Evolutionary conservation across 192 early-diverging fungal species (phyloP).

Genomic region (Irineochytrium annulatum): DNA sequence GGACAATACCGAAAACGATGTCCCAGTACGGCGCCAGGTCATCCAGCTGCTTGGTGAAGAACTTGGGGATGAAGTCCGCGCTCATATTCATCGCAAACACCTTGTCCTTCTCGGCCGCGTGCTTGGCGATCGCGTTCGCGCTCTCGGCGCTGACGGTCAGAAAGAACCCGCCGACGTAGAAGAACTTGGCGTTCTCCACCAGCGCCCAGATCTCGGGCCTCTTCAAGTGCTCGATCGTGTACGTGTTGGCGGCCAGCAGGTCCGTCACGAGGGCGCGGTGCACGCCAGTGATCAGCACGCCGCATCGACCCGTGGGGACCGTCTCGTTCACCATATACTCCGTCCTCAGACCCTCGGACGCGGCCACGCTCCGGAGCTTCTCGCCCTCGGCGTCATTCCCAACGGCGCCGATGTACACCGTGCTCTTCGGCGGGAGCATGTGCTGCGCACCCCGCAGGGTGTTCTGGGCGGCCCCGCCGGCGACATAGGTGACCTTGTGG

Average conservation of each 20-base stretch:
- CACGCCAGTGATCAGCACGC: slow-evolving; percentile 87
- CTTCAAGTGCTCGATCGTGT: slow-evolving; percentile 63
- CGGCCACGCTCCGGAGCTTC: slow-evolving; percentile 71
- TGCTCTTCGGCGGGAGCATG: slow-evolving; percentile 79
- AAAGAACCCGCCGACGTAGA: slow-evolving; percentile 95
- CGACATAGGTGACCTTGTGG: slow-evolving; percentile 72
- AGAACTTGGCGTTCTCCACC: slow-evolving; percentile 83
- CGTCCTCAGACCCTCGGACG: slow-evolving; percentile 78
- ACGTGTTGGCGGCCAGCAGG: slow-evolving; percentile 86
- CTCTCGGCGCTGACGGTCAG: slow-evolving; percentile 84
- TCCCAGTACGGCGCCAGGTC: slow-evolving; percentile 82
- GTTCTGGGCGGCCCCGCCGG: slow-evolving; percentile 97
- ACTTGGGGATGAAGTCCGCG: slow-evolving; percentile 91
- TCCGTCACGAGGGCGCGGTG: slow-evolving; percentile 91
- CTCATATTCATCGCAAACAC: slow-evolving; percentile 89
- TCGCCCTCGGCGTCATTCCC: slow-evolving; percentile 80
- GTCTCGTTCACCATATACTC: slow-evolving; percentile 79
- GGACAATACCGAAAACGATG: slow-evolving; percentile 72
- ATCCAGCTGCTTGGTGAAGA: slow-evolving; percentile 82
- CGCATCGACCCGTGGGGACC: slow-evolving; percentile 91
- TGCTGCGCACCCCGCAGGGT: slow-evolving; percentile 77
- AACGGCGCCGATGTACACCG: slow-evolving; percentile 91
- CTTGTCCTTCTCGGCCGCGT: slow-evolving; percentile 82
- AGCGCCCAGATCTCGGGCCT: slow-evolving; percentile 76
- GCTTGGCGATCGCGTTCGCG: slow-evolving; percentile 80